phyloP scores from a whole-genome alignment of 2,329 filamentous ascomycete genomes.

The Colletotrichum sp. region DNA sequence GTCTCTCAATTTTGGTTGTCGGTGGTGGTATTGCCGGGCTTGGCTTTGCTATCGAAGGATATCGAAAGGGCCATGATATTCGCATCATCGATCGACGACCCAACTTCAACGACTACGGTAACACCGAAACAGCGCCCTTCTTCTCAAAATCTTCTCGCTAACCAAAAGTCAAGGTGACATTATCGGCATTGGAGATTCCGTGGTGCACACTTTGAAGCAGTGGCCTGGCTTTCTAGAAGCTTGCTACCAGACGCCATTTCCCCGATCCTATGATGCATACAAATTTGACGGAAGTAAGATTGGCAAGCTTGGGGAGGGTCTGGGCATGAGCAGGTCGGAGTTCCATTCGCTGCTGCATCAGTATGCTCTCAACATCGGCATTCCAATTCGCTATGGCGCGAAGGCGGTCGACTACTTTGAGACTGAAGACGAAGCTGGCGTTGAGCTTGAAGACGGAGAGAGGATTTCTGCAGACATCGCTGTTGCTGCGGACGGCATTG shows the following conservation, averaged over 20 bases:
- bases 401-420: background rate
- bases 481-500: background rate
- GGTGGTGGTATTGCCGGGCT: conserved; percentile 5
- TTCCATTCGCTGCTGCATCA: background rate
- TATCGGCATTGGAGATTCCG: background rate
- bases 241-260: background rate
- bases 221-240: background rate
- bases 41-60: conserved; percentile 11
- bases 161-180: background rate
- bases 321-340: background rate
- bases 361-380: background rate
- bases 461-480: background rate
- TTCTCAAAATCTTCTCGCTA: background rate
- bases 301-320: background rate
- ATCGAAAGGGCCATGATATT: conserved; percentile 12
- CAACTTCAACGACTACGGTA: background rate
- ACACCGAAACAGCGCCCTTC: background rate
- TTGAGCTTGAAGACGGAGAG: background rate
- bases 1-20: background rate
- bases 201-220: background rate
- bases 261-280: background rate
- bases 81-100: background rate
- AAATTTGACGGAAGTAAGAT: background rate
- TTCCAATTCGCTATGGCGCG: background rate
- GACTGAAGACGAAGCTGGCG: background rate